Base-by-base conservation (phyloP, 2,329 filamentous ascomycete species). In the Allantophomopsis lycopodina region DNA sequence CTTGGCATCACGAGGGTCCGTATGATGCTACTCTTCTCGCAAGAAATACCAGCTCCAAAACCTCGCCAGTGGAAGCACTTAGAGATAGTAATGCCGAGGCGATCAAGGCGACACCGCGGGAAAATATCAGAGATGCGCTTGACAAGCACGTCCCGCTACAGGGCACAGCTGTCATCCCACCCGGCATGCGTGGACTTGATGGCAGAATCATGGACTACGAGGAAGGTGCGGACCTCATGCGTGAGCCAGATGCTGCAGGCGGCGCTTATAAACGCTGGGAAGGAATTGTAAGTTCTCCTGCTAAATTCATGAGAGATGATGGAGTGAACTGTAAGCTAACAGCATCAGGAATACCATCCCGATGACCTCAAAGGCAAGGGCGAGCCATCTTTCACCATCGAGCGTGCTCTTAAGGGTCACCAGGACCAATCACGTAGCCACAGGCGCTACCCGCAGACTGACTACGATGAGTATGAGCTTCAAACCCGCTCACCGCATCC, bases 1-100 rank as follows among this genome's bases (percentile, higher is more conserved):
- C 69, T 2, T 94, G 94, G 59, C 89, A 95, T 58, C 89, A 96
- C 52, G 84, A 81, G 46, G 88, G 89, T 0, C 89, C 89, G 0
- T 96, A 83, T 50, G 89, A 96, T 55, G 85, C 88, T 8, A 81
- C 84, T 2, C 68, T 85, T 39, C 66, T 80, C 2, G 74, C 82
- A 11, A 73, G 84, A 36, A 95, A 95, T 60, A 66, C 62, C 4
- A 67, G 76, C 46, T 66, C 65, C 42, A 63, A 67, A 40, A 61
- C 57, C 42, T 79, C 83, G 3, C 88, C 89, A 0, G 62, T 95
- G 7, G 85, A 82, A 20, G 89, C 88, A 2, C 72, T 94, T 5
- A 65, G 67, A 41, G 68, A 73, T 3, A 78, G 76, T 33, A 94
- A 91, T 59, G 65, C 69, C 40, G 83, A 86, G 56, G 83, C 87